phyloP scores from a whole-genome alignment of 306 rosid genomes.

The Corylus americana region DNA sequence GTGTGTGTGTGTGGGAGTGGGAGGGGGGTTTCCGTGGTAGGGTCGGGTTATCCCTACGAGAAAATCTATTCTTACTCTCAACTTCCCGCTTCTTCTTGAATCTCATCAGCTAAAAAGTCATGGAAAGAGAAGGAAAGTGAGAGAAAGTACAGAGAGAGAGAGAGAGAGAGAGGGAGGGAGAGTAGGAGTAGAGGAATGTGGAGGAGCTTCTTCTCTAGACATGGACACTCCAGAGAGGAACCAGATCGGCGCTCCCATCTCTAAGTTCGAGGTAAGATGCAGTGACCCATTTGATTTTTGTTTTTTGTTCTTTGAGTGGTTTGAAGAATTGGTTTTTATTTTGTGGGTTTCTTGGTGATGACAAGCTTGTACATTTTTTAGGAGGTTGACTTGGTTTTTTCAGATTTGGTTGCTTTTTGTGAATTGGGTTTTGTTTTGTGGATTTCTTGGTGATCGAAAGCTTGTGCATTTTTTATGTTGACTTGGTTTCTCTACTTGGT shows the following conservation, averaged over 20 bases:
- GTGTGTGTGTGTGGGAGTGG: conserved; percentile 13
- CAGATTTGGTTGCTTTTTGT: background rate
- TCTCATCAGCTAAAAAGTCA: conserved; percentile 31
- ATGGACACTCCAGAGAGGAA: conserved; percentile 91
- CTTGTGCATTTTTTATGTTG: background rate
- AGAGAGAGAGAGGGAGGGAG: conserved; percentile 2
- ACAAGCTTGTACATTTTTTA: background rate
- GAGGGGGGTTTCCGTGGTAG: conserved; percentile 40
- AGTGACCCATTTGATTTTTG: conserved; percentile 1
- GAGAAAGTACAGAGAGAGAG: conserved; percentile 11
- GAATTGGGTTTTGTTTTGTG: conserved; percentile 12
- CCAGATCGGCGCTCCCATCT: conserved; percentile 60
- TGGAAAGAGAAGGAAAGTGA: conserved; percentile 10
- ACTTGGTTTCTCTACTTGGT: background rate
- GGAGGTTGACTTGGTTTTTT: conserved; percentile 5
- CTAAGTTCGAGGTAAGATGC: conserved; percentile 61
- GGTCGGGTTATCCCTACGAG: conserved; percentile 61
- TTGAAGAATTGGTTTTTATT: conserved; percentile 4
- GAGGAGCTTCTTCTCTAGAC: conserved; percentile 35
- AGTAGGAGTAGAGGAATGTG: conserved; percentile 22
- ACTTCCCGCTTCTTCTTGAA: conserved; percentile 59
- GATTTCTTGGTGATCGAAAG: background rate
- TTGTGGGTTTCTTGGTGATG: background rate
- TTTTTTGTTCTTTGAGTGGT: background rate
- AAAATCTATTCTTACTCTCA: conserved; percentile 47